Percentiles rank a stretch among this genome's conserved stretches.
Evolutionary conservation across 768 basidiomycete genomes (phyloP).

Genomic region (Naganishia randhawae): DNA sequence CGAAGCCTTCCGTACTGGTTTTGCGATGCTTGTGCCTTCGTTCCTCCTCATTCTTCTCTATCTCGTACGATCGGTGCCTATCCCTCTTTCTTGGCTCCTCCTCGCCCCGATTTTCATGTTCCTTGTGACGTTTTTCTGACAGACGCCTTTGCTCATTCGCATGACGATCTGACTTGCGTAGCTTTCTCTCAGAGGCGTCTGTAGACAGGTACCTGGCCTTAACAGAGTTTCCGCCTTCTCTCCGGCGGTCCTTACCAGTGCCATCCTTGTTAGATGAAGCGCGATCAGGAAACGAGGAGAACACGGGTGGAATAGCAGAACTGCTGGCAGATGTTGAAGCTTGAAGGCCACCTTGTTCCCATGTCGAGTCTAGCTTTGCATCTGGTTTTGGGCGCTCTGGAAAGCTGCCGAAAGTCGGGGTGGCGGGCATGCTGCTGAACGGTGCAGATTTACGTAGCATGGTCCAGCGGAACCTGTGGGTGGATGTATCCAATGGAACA

Average conservation of each 20-base stretch:
- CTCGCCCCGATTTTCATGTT: background rate
- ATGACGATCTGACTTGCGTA: background rate
- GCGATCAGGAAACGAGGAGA: conserved; percentile 26
- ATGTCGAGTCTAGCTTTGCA: background rate
- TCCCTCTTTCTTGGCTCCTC: background rate
- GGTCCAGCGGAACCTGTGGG: too few relatives aligned
- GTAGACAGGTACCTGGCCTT: too few relatives aligned
- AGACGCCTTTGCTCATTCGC: background rate
- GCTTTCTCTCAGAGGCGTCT: background rate
- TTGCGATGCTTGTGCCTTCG: background rate
- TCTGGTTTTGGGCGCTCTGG: background rate
- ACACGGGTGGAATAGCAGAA: background rate
- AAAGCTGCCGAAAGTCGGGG: background rate
- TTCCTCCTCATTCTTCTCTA: background rate
- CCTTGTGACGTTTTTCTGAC: background rate
- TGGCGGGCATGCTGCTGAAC: background rate
- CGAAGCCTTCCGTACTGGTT: background rate
- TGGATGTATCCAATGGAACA: too few relatives aligned
- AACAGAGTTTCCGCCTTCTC: background rate
- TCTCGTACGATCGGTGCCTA: background rate
- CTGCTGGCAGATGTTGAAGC: background rate
- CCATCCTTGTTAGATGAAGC: background rate
- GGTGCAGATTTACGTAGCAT: too few relatives aligned
- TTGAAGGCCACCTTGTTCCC: conserved; percentile 1
- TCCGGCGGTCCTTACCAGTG: background rate